Percentiles rank a stretch among this genome's conserved stretches.
These are phyloP conservation scores for Baorangia bicolor DNA, from an alignment of 768 basidiomycete genomes.

Conservation along the genomic window DNA sequence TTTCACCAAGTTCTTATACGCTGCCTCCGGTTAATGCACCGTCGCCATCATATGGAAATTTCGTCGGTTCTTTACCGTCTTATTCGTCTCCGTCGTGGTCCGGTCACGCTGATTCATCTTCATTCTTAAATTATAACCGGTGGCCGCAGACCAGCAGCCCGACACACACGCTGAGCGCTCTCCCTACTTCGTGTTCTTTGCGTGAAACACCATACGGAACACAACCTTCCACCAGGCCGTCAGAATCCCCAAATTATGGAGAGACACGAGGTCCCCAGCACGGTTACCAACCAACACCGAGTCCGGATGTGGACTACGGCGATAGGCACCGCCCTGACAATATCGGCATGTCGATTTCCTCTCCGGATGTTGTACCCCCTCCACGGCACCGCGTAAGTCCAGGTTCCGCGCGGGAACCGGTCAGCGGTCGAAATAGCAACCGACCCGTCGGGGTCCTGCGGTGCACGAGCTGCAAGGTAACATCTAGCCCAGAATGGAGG, in stretches of 20 bases:
- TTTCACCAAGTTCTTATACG: conserved; percentile 29
- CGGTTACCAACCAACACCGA: conserved; percentile 38
- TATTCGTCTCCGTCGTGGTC: conserved; percentile 32
- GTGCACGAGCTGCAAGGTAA: conserved; percentile 80
- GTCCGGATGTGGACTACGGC: conserved; percentile 38
- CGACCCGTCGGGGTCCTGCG: conserved; percentile 69
- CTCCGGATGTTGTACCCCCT: conserved; percentile 52
- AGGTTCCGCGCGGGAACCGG: conserved; percentile 47
- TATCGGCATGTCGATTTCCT: conserved; percentile 25
- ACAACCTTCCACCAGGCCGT: conserved; percentile 39
- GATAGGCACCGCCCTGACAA: conserved; percentile 36
- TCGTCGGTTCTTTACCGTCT: conserved; percentile 23
- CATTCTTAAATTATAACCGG: conserved; percentile 31
- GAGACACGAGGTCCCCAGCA: conserved; percentile 34
- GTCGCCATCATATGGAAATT: conserved; percentile 28
- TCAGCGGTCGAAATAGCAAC: conserved; percentile 46
- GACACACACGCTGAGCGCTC: conserved; percentile 25
- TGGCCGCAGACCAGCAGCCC: conserved; percentile 31
- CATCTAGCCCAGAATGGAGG: conserved; percentile 86
- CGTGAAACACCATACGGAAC: conserved; percentile 31
- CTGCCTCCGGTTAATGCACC: conserved; percentile 32
- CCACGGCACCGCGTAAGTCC: conserved; percentile 58
- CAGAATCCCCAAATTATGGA: conserved; percentile 32
- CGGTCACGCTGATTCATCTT: conserved; percentile 27
- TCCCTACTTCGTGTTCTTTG: conserved; percentile 28